phyloP scores from a whole-genome alignment of 352 stramenopile genomes.

The Phytophthora pseudosyringae region DNA sequence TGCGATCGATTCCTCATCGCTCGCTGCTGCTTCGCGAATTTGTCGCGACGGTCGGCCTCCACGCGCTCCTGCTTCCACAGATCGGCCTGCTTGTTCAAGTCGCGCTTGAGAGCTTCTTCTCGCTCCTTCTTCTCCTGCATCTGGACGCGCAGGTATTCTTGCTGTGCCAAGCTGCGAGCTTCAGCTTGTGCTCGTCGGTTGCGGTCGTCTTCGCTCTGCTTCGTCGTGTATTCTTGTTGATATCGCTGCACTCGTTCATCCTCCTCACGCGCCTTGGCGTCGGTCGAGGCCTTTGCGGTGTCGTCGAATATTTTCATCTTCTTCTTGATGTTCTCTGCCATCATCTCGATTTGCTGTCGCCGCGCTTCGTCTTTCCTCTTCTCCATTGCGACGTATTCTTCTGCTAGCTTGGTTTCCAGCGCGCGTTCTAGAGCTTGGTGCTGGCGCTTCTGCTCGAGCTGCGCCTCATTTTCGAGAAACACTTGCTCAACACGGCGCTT shows the following conservation, averaged over 20 bases:
- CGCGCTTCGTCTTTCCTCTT: conserved; percentile 68
- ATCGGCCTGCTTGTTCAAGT: conserved; percentile 82
- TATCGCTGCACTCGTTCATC: conserved; percentile 66
- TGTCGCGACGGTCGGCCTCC: conserved; percentile 62
- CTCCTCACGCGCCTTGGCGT: conserved; percentile 68
- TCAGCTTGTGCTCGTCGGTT: conserved; percentile 68
- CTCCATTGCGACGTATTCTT: conserved; percentile 81
- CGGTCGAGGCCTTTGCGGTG: conserved; percentile 72
- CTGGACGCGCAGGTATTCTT: conserved; percentile 63
- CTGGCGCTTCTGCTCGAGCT: conserved; percentile 65
- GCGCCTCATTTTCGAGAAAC: conserved; percentile 65
- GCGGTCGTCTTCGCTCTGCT: conserved; percentile 58
- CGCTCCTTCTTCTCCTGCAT: conserved; percentile 77
- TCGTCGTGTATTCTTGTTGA: conserved; percentile 68
- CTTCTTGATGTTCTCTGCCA: conserved; percentile 77
- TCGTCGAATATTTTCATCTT: conserved; percentile 89
- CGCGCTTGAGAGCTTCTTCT: conserved; percentile 55
- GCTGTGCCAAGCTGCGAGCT: conserved; percentile 49
- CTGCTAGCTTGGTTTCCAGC: conserved; percentile 69
- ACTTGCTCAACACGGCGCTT: conserved; percentile 69
- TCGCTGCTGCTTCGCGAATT: conserved; percentile 58
- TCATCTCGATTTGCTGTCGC: conserved; percentile 68
- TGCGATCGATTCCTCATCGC: conserved; percentile 57
- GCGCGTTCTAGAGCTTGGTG: conserved; percentile 59
- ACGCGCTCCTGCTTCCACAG: conserved; percentile 77